Evolutionary conservation across 768 basidiomycete species (phyloP).

Genomic region (Leccinum disarticulatum): DNA sequence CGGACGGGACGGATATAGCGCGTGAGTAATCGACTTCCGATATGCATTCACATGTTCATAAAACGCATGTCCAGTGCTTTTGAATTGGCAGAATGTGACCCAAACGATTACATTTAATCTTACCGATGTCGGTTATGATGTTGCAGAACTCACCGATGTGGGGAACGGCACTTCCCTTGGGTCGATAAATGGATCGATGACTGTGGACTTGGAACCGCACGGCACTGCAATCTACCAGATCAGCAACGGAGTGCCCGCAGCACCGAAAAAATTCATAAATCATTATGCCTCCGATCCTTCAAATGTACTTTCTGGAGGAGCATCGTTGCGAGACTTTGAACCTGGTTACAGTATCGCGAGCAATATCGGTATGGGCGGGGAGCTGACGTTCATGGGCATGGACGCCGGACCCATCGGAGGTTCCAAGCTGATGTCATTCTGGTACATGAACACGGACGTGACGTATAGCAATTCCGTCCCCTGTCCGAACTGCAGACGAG

Average conservation of each 20-base stretch:
- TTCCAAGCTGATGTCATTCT: not conserved
- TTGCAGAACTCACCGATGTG: slow-evolving; percentile 7
- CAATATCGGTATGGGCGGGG: slow-evolving; percentile 1
- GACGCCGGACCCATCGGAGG: slow-evolving; percentile 7
- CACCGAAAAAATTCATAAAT: not conserved
- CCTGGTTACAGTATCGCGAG: not conserved
- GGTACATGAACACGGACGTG: slow-evolving; percentile 11
- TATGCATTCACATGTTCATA: not conserved
- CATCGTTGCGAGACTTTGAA: not conserved
- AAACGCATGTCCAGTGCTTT: not conserved
- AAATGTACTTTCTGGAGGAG: slow-evolving; percentile 8
- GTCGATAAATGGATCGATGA: not conserved
- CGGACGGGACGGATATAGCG: slow-evolving; percentile 5
- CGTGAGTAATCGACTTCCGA: not conserved
- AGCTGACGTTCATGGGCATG: slow-evolving; percentile 8
- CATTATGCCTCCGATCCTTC: not conserved
- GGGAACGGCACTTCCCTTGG: slow-evolving; percentile 7
- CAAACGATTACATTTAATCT: slow-evolving; percentile 6
- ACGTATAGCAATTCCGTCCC: slow-evolving; percentile 2
- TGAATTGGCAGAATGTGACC: slow-evolving; percentile 4
- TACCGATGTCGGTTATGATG: not conserved
- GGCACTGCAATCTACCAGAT: slow-evolving; percentile 7
- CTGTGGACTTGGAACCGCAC: slow-evolving; percentile 1
- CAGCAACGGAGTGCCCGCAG: not conserved
- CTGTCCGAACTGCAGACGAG: slow-evolving; percentile 11